Base-by-base conservation (phyloP, 495 filamentous ascomycete species). In the Lasiosphaeria hispida region DNA sequence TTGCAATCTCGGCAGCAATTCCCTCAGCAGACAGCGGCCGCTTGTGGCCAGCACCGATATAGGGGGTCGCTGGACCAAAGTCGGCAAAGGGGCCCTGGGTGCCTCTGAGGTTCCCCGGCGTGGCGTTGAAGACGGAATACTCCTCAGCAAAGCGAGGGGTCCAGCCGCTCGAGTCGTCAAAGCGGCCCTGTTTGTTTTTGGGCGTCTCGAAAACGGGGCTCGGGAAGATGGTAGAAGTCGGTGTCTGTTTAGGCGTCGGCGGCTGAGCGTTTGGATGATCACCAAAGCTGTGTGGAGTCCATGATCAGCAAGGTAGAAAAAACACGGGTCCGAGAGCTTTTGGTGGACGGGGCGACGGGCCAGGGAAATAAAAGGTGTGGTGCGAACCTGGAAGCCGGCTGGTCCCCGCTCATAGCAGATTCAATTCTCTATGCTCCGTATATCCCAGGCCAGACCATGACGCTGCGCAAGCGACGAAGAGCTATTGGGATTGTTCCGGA, bases 191-290 rank as follows among this genome's bases (percentile, higher is more conserved):
- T 61, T 70, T 74, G 50, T 66, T 67, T 67, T 85, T 87, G 15
- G 87, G 86, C 11, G 87, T 90, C 57, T 85, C 82, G 68, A 90
- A 87, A 53, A 82, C 73, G 38, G 80, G 76, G 63, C 79, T 83
- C 63, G 83, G 83, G 45, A 89, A 86, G 38, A 76, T 72, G 54
- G 80, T 67, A 45, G 86, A 86, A 19, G 80, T 88, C 59, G 88
- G 87, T 41, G 87, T 91, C 72, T 83, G 85, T 66, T 84, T 87
- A 18, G 88, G 88, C 55, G 88, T 91, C 53, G 86, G 86, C 69
- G 88, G 87, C 77, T 87, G 84, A 79, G 83, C 85, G 81, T 84
- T 84, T 72, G 84, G 82, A 79, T 87, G 82, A 79, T 87, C 85
- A 80, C 80, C 87, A 84, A 89, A 89, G 82, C 87, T 90, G 64